Evolutionary conservation across 352 stramenopile genomes (phyloP).

Genomic region (Blastocystis sp.): DNA sequence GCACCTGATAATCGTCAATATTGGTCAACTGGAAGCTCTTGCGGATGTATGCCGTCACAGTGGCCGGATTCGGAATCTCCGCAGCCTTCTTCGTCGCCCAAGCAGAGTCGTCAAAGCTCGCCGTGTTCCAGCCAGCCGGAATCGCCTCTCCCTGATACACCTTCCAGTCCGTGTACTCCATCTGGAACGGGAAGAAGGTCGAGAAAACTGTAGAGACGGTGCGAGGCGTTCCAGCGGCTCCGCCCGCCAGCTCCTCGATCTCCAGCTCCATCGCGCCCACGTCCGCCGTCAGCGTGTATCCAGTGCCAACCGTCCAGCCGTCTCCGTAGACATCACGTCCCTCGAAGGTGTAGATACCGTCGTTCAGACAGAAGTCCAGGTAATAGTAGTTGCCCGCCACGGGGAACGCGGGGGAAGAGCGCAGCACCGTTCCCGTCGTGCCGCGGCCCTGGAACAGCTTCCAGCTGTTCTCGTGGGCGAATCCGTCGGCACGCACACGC

Average conservation of each 20-base stretch:
- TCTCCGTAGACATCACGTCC: background rate
- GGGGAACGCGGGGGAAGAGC: background rate
- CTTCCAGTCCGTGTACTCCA: constrained; percentile 8
- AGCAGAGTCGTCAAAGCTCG: background rate
- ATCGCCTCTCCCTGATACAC: background rate
- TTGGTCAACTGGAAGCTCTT: background rate
- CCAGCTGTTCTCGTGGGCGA: background rate
- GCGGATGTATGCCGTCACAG: background rate
- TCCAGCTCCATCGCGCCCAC: background rate
- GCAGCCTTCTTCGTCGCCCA: background rate
- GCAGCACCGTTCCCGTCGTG: background rate
- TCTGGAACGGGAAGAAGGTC: constrained; percentile 9
- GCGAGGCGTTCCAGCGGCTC: background rate
- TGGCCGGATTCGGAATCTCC: background rate
- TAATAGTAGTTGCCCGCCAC: background rate
- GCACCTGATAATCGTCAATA: constrained; percentile 1
- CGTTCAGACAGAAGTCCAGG: background rate
- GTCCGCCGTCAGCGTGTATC: constrained; percentile 4
- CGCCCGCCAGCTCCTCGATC: background rate
- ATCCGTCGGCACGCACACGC: background rate
- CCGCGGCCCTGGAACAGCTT: background rate
- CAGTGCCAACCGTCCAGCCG: background rate
- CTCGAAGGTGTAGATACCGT: constrained; percentile 13
- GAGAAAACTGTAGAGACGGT: background rate
- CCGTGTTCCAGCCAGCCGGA: background rate